Evolutionary conservation across 2,329 filamentous ascomycete species (phyloP), one percentile per base, ranked within the genome.

Genomic region (Ceratocystis huliohia): DNA sequence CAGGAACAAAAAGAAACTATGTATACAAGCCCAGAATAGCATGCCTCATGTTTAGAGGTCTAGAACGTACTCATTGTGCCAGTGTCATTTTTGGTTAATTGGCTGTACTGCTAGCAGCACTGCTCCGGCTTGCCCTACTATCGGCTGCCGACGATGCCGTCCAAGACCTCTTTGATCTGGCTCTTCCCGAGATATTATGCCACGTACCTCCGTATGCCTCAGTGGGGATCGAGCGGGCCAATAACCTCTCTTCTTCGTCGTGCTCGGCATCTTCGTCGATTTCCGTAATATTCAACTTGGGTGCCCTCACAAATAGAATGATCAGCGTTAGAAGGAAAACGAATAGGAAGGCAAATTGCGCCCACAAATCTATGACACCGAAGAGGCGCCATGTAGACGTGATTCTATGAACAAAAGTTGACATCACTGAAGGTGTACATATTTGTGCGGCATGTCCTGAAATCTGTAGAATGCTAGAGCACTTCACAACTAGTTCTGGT

Each of bases 321-420:
- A 91, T 68, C 71, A 96, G 89, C 13, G 96, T 86, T 65, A 96
- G 77, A 8, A 96, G 75, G 75, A 96, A 96, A 22, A 96, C 81
- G 44, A 76, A 88, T 56, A 99, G 77, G 77, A 99, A 97, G 13
- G 83, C 88, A 73, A 96, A 97, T 72, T 99, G 94, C 0, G 91
- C 89, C 91, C 92, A 99, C 75, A 97, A 99, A 70, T 90, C 84
- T n/a, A 97, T 78, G 10, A 88, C 85, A 10, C 94, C 94, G 73
- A 99, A 96, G 74, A 96, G 91, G 5, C 94, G 92, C 82, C 94
- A 99, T 74, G 95, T 96, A 73, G 96, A 83, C 25, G 89, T 92
- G 68, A 96, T 84, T 57, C 92, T 86, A 76, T 97, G 96, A 70
- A 99, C 81, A 76, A 99, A 96, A 0, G 90, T 96, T 68, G 89